phyloP scores from a whole-genome alignment of 2,329 filamentous ascomycete genomes.

The Colletotrichum tanaceti region DNA sequence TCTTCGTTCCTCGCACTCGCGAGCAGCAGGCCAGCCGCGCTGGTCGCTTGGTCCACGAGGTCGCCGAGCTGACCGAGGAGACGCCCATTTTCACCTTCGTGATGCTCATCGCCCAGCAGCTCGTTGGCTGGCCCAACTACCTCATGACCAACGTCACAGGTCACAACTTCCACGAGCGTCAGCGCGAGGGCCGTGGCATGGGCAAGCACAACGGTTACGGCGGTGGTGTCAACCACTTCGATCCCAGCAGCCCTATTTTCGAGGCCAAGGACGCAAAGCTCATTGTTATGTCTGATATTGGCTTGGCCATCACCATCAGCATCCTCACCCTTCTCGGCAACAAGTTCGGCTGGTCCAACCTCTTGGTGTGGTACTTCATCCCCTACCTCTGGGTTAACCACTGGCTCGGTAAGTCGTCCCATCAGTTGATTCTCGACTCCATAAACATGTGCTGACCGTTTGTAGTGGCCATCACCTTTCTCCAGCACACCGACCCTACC shows the following conservation, averaged over 20 bases:
- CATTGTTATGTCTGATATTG: slow-evolving; percentile 88
- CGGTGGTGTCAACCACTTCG: slow-evolving; percentile 93
- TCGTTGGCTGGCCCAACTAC: slow-evolving; percentile 94
- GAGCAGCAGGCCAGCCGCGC: slow-evolving; percentile 81
- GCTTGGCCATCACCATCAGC: slow-evolving; percentile 72
- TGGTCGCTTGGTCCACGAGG: slow-evolving; percentile 81
- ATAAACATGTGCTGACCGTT: slow-evolving; percentile 1
- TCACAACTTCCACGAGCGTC: slow-evolving; percentile 92
- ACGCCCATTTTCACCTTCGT: slow-evolving; percentile 85
- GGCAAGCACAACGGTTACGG: slow-evolving; percentile 88
- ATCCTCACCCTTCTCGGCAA: slow-evolving; percentile 76
- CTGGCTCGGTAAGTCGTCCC: slow-evolving; percentile 84
- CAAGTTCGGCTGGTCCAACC: slow-evolving; percentile 85
- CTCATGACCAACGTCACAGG: slow-evolving; percentile 92
- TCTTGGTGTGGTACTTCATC: slow-evolving; percentile 93
- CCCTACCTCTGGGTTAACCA: slow-evolving; percentile 99
- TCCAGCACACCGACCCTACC: slow-evolving; percentile 95
- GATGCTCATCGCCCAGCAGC: slow-evolving; percentile 84
- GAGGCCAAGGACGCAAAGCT: slow-evolving; percentile 91
- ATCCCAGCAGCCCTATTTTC: slow-evolving; percentile 87
- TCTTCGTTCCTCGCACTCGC: slow-evolving; percentile 94
- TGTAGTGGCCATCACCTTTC: slow-evolving; percentile 94
- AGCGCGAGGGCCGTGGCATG: slow-evolving; percentile 91
- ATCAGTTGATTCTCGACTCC: background rate
- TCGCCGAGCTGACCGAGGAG: slow-evolving; percentile 92